Evolutionary conservation across 148 eudicot genomes (phyloP).

Genomic region (Camellia granthamiana): DNA sequence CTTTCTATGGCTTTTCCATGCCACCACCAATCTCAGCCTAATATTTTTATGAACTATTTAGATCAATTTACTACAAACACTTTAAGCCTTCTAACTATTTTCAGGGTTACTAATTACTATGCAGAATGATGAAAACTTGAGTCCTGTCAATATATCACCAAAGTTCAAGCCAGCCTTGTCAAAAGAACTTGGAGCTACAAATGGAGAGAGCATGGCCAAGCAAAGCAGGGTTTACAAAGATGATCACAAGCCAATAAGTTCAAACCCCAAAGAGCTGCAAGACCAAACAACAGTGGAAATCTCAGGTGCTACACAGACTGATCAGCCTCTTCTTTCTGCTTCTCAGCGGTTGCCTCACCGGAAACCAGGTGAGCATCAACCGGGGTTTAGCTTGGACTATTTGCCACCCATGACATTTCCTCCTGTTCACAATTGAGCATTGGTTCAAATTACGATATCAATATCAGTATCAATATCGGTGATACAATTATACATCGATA

Average conservation of each 20-base stretch:
- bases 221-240: neutral
- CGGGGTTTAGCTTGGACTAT: constrained; percentile 47
- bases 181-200: neutral
- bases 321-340: neutral
- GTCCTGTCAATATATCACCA: neutral
- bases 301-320: neutral
- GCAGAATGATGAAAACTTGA: neutral
- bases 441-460: neutral
- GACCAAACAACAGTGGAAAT: neutral
- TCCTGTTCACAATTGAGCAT: constrained; percentile 47
- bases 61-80: too few species aligned
- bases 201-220: neutral
- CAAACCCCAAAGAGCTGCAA: neutral
- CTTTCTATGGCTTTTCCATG: too few species aligned
- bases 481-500: too few species aligned
- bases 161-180: neutral
- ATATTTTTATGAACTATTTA: too few species aligned
- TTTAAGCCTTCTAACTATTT: too few species aligned
- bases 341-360: constrained; percentile 37
- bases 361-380: constrained; percentile 24
- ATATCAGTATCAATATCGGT: too few species aligned
- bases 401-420: constrained; percentile 57
- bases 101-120: neutral
- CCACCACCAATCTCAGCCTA: too few species aligned
- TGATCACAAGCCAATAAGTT: neutral